Conservation (phyloP, 129 eudicot species). For the Pseudognaphalium luteoalbum region DNA sequence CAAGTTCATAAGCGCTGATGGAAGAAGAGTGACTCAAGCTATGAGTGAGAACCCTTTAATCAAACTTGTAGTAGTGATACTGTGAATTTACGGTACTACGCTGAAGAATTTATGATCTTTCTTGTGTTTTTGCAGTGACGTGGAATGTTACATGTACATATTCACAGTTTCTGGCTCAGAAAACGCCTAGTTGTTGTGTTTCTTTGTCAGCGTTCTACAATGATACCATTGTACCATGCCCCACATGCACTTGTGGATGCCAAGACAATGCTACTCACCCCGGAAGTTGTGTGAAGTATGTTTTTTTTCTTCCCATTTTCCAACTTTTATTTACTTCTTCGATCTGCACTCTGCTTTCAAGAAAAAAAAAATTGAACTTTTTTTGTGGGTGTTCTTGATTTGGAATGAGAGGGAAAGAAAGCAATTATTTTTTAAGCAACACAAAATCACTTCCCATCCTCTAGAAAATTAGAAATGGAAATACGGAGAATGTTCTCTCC, state of each 20-base stretch:
- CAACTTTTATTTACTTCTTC: too few species aligned
- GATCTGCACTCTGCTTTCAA: not conserved
- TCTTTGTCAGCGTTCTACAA: constrained; percentile 91
- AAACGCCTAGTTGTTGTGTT: constrained; percentile 93
- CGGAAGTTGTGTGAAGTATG: constrained; percentile 91
- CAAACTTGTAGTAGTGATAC: not conserved
- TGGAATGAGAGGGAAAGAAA: not conserved
- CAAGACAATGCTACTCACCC: constrained; percentile 73
- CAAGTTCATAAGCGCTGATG: constrained; percentile 53
- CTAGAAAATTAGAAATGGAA: not conserved
- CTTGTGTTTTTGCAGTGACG: constrained; percentile 65
- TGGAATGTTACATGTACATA: constrained; percentile 97
- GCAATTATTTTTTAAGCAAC: not conserved
- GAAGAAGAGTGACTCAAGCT: constrained; percentile 88
- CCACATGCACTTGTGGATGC: constrained; percentile 97
- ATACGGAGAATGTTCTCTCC: not conserved
- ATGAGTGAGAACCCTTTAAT: constrained; percentile 67
- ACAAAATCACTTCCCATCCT: not conserved
- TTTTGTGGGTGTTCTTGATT: not conserved
- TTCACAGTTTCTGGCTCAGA: constrained; percentile 94
- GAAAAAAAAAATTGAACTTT: not conserved
- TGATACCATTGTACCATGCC: constrained; percentile 88
- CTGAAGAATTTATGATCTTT: constrained; percentile 18
- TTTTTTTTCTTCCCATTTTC: not conserved
- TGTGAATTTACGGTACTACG: constrained; percentile 24